Evolutionary conservation across 176 grass and related monocot genomes (phyloP).

Genomic region (Zea luxurians): DNA sequence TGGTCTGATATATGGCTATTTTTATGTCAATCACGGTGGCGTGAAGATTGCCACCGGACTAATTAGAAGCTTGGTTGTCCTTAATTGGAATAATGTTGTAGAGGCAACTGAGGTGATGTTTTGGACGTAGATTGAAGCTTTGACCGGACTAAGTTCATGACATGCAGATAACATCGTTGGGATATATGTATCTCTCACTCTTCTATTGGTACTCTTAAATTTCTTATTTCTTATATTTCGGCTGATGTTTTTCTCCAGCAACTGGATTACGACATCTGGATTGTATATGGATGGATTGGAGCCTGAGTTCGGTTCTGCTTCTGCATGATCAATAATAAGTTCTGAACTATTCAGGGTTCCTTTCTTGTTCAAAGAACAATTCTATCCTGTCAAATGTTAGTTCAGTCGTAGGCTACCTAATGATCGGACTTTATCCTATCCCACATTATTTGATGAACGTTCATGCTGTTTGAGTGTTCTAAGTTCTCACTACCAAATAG

Average conservation of each 20-base stretch:
- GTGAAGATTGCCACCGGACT: neutral
- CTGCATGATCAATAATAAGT: neutral
- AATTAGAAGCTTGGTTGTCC: neutral
- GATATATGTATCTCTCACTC: neutral
- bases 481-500: neutral
- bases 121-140: neutral
- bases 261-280: neutral
- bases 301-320: neutral
- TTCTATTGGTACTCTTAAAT: neutral
- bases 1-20: neutral
- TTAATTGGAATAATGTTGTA: neutral
- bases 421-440: neutral
- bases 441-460: too few relatives aligned
- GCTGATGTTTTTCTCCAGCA: constrained; percentile 12
- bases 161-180: neutral
- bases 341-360: neutral
- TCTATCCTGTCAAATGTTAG: neutral
- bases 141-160: neutral
- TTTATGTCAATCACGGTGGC: neutral
- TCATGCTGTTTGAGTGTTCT: too few relatives aligned
- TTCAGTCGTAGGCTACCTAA: neutral
- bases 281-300: neutral
- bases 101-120: too few relatives aligned
- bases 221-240: constrained; percentile 1
- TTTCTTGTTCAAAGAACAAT: neutral